Base-by-base conservation (phyloP, 139 green algal genomes). In the Pleodorina starrii region DNA sequence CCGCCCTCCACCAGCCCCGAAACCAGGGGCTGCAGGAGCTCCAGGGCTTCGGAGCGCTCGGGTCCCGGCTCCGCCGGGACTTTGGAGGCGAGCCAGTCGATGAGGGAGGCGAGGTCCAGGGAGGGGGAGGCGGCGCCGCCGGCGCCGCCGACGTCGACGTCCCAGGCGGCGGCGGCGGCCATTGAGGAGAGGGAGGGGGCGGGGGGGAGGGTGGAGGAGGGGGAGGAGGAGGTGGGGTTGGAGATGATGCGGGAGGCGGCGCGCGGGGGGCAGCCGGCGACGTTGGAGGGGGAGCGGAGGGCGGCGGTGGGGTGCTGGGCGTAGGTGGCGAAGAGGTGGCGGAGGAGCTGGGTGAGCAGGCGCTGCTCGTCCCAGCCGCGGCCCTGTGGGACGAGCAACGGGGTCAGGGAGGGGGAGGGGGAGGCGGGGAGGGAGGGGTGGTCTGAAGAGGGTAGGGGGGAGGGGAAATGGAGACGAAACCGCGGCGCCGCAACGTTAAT, bases 351-450 rank as follows among this genome's bases (percentile, higher is more conserved):
- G 42, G 42, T 5, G 59, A 87, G 80, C 16, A 87, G 63, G 29
- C 80, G 80, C 42, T 46, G 43, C 42, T 87, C 80, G 27, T 87
- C 80, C 80, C 80, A 87, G 80, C 80, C 80, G 60, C 80, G 80
- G 59, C 51, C 60, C 80, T 87, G 80, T 5, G 27, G 36, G 29
- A 10, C 11, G 48, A 57, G n/a, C n/a, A n/a, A n/a, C n/a, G n/a
- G n/a, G n/a, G n/a, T n/a, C n/a, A n/a, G n/a, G 5, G 54, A 66
- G 21, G 7, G 54, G 54, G 29, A 66, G 54, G 9, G 54, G 54
- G 7, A 25, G 54, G 54, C 25, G 5, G 54, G 54, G n/a, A n/a
- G n/a, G n/a, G n/a, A n/a, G n/a, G n/a, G n/a, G n/a, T n/a, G n/a
- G n/a, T n/a, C n/a, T n/a, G n/a, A n/a, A n/a, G n/a, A n/a, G n/a